Evolutionary conservation across 2,329 filamentous ascomycete genomes (phyloP), one percentile per base, ranked within the genome.

Genomic region (Nemania abortiva): DNA sequence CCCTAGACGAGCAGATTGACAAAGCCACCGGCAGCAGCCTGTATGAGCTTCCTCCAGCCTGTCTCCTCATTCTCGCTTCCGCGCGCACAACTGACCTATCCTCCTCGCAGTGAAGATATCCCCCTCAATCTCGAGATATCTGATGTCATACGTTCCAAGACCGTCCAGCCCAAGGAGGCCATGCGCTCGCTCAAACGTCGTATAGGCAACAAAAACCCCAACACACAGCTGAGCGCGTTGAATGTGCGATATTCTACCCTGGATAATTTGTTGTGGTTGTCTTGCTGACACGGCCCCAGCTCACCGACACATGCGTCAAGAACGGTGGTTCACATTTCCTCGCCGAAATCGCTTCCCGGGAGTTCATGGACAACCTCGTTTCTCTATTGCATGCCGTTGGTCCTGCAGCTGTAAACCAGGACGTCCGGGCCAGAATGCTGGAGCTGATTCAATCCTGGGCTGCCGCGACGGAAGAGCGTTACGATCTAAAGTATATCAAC

Each of bases 231-330:
- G 42, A 96, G 95, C 75, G 92, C 96, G n/a, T 84, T 99, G 64
- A 97, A 96, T 81, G 94, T 96, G 86, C 68, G 66, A 20, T 18
- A 2, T 47, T 11, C 37, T 63, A 6, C n/a, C 7, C 53, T 7
- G 27, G 1, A 57, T 29, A 27, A 13, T 27, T 15, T 11, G 84
- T 70, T 66, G 72, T 63, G 15, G 27, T 50, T 9, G 11, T 57
- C 55, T 60, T 39, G 67, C 65, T 74, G 42, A 70, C 63, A 54
- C 66, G 31, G 49, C 37, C 60, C 63, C 70, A 89, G 94, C 91
- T 99, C 77, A 97, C 95, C 73, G 96, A 99, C 83, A 98, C 96
- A 0, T 99, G 96, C 79, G 94, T 98, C 70, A 99, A 99, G 84
- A 99, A 99, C 85, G 96, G 96, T 68, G 96, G 96, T 74, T 89